Conservation (phyloP, 495 filamentous ascomycete species). For the Daldinia grandis region DNA sequence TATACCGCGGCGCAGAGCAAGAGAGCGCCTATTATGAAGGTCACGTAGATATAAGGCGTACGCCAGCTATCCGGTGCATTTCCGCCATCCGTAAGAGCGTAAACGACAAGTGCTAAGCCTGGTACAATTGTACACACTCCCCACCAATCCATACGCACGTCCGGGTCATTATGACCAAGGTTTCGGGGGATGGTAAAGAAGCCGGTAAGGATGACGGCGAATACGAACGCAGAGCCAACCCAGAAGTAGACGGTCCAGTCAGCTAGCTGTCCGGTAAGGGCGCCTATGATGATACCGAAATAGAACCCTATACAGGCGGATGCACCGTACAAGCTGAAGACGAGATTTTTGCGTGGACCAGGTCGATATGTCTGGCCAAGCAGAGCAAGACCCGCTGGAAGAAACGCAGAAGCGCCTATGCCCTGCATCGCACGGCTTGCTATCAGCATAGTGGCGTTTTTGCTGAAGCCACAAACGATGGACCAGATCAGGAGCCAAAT, state of each 20-base stretch:
- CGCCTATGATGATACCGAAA: constrained; percentile 81
- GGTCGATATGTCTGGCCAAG: constrained; percentile 83
- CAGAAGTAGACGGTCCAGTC: constrained; percentile 85
- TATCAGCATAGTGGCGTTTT: constrained; percentile 75
- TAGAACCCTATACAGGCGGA: constrained; percentile 84
- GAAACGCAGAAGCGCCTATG: constrained; percentile 77
- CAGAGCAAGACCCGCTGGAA: constrained; percentile 81
- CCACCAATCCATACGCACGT: constrained; percentile 70
- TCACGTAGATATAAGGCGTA: constrained; percentile 74
- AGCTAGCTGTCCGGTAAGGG: constrained; percentile 68
- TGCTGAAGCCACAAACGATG: constrained; percentile 75
- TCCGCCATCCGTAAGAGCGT: constrained; percentile 78
- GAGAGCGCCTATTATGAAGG: constrained; percentile 66
- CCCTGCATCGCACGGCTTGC: constrained; percentile 81
- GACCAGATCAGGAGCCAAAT: constrained; percentile 79
- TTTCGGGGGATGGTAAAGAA: constrained; percentile 75
- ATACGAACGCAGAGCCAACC: constrained; percentile 66
- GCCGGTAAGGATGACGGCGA: constrained; percentile 59
- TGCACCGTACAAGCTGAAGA: constrained; percentile 83
- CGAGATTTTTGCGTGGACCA: constrained; percentile 83
- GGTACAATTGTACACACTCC: constrained; percentile 70
- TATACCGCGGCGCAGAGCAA: constrained; percentile 69
- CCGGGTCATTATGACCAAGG: constrained; percentile 52
- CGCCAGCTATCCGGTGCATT: constrained; percentile 74
- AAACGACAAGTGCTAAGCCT: constrained; percentile 76